These are phyloP conservation scores for Ballota nigra DNA, from an alignment of 257 asterid genomes.

Conservation along the genomic window DNA sequence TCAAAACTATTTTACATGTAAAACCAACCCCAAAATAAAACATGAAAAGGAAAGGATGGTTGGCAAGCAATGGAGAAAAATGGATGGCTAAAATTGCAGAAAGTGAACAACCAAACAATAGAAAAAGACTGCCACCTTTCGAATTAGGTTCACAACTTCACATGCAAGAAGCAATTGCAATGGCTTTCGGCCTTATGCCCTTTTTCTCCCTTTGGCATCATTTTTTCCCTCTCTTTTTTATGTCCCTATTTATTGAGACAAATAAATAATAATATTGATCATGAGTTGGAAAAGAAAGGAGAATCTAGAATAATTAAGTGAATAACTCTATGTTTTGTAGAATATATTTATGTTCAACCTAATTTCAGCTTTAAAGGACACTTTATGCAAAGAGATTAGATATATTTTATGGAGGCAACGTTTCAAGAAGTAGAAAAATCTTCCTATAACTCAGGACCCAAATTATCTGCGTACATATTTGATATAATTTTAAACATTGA, in stretches of 20 bases:
- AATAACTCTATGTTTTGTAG: background rate
- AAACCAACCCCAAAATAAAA: background rate
- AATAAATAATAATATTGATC: background rate
- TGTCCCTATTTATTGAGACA: constrained; percentile 24
- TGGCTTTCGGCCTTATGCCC: constrained; percentile 14
- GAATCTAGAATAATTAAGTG: background rate
- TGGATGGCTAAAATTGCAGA: constrained; percentile 28
- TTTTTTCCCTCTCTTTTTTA: constrained; percentile 2
- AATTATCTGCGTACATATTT: too few species aligned
- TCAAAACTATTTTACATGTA: too few species aligned
- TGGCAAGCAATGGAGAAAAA: constrained; percentile 26
- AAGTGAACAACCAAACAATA: constrained; percentile 16
- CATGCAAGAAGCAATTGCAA: constrained; percentile 22
- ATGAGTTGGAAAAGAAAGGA: constrained; percentile 1
- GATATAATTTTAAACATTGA: too few species aligned
- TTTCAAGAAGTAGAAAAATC: background rate
- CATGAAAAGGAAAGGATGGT: constrained; percentile 21
- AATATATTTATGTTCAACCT: background rate
- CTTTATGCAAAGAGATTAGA: constrained; percentile 7
- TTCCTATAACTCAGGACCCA: constrained; percentile 16
- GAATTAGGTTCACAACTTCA: constrained; percentile 30
- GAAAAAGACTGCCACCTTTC: constrained; percentile 9
- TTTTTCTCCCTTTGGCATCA: constrained; percentile 7
- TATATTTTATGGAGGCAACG: background rate
- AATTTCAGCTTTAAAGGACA: constrained; percentile 14